Base-by-base conservation (phyloP, 208 protist species). In the Crithidia thermophila region DNA sequence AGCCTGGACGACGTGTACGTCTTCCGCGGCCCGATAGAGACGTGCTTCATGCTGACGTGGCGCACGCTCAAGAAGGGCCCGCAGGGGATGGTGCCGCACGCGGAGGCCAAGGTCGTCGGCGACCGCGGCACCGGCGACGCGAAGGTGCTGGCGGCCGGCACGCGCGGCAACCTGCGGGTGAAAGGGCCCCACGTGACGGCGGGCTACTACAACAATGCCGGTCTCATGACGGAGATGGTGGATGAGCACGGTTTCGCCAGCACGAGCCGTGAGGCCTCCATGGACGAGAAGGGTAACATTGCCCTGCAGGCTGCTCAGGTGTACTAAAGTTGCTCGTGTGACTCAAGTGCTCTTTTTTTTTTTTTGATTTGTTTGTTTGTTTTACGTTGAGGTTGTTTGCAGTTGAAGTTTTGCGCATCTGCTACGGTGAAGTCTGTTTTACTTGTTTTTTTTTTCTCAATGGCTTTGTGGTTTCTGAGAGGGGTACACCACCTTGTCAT, bases 201-300 rank as follows among this genome's bases (percentile, higher is more conserved):
- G 13, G 82, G 81, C 11, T 97, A 94, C 77, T 97, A 94, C 87
- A 97, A 95, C 77, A 97, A 97, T 53, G 91, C 91, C 5, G 91
- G 91, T 9, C 56, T 97, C 31, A 62, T 97, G 67, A 95, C 91
- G 58, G 88, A 97, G 75, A 42, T 97, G 47, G 85, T 95, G 42
- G 91, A 97, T 51, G 91, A 97, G 69, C 76, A 84, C 46, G 91
- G 91, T 42, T 97, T 91, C 65, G 79, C 76, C 21, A 88, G 72
- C 75, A 97, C 91, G 25, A 94, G 89, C 71, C 91, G 91, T 34
- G 91, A 97, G 65, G 91, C 75, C 13, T 64, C 81, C 16, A 90
- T 97, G 64, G 85, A 95, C 50, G 67, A 67, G 25, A 85, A 91
- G 55, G 84, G 82, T 30, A 61, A 77, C 37, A 61, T 93, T 6